Conservation (phyloP, 108 stramenopile species). For the Fistulifera pelliculosa region DNA sequence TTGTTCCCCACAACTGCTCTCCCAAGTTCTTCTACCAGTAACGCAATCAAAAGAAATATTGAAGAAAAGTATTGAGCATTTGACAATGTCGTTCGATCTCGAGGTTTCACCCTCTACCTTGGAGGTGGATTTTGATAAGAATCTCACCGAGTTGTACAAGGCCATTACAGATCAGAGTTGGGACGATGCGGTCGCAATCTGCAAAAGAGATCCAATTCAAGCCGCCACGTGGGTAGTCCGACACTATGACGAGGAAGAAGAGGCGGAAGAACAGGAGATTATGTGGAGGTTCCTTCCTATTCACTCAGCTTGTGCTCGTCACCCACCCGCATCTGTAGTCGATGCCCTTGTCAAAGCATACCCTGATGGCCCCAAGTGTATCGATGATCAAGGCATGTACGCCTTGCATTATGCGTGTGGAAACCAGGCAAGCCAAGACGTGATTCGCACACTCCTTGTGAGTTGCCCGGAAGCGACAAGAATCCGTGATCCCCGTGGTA, state of each 20-base stretch:
- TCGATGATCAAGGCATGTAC: conserved; percentile 78
- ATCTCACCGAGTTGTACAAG: conserved; percentile 63
- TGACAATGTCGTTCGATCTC: not conserved
- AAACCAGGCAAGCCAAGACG: conserved; percentile 51
- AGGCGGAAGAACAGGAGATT: conserved; percentile 27
- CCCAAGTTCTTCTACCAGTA: too few relatives aligned
- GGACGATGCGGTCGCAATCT: conserved; percentile 38
- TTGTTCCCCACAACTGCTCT: too few relatives aligned
- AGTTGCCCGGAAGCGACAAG: conserved; percentile 56
- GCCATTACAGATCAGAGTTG: conserved; percentile 67
- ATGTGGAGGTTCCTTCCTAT: conserved; percentile 81
- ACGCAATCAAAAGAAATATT: too few relatives aligned
- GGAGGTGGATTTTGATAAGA: conserved; percentile 71
- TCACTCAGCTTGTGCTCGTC: conserved; percentile 68
- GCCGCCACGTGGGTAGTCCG: conserved; percentile 72
- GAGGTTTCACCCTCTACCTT: conserved; percentile 19
- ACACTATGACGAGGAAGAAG: conserved; percentile 32
- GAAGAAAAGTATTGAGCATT: too few relatives aligned
- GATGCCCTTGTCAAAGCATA: conserved; percentile 47
- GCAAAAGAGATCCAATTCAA: conserved; percentile 30
- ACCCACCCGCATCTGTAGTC: conserved; percentile 56
- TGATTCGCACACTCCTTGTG: conserved; percentile 61
- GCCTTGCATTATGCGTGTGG: conserved; percentile 83
- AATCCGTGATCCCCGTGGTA: conserved; percentile 57
- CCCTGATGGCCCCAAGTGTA: conserved; percentile 48